Evolutionary conservation across 2,329 filamentous ascomycete species (phyloP), one percentile per base, ranked within the genome.

Genomic region (Diplodia sapinea): DNA sequence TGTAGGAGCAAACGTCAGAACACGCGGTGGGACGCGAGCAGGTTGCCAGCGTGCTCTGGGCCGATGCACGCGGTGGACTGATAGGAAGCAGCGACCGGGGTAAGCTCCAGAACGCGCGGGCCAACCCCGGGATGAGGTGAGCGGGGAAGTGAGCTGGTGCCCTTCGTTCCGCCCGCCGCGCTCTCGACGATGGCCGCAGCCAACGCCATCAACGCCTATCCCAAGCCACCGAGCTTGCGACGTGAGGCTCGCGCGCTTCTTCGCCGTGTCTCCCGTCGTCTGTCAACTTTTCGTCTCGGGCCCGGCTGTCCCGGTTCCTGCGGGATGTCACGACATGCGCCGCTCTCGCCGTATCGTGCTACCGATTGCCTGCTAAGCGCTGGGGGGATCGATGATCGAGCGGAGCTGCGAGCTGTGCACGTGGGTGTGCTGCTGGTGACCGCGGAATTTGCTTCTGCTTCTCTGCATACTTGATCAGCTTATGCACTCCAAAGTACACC

Each of bases 61-160:
- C 43, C 51, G 59, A 63, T 63, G 59, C 59, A 47, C 43, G 33
- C 51, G 64, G 64, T 56, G 64, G 51, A 66, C 40, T 55, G 64
- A 66, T 57, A 36, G 26, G 64, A 43, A 50, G 20, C 49, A 65
- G 49, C 29, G 62, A 40, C 62, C 50, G 62, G 62, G 61, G 36
- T 31, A 43, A 63, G 59, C 59, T 63, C 43, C 40, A 31, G 29
- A 23, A 26, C 26, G 52, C 63, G 63, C 51, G 64, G 64, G 36
- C 23, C 62, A 65, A 13, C 3, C 2, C n/a, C 38, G 33, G 64
- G 33, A 8, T 29, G 38, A 43, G 64, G 29, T 66, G 56, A 47
- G 64, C 64, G 64, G 64, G 64, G 64, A 66, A 66, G 52, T 63
- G 40, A 23, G 56, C 33, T 40, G 26, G 31, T 61, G 57, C 57